A percentile compares a stretch with the other conserved stretches of the same genome.
Evolutionary conservation across 2,329 filamentous ascomycete species (phyloP).

Genomic region (Colletotrichum karsti): DNA sequence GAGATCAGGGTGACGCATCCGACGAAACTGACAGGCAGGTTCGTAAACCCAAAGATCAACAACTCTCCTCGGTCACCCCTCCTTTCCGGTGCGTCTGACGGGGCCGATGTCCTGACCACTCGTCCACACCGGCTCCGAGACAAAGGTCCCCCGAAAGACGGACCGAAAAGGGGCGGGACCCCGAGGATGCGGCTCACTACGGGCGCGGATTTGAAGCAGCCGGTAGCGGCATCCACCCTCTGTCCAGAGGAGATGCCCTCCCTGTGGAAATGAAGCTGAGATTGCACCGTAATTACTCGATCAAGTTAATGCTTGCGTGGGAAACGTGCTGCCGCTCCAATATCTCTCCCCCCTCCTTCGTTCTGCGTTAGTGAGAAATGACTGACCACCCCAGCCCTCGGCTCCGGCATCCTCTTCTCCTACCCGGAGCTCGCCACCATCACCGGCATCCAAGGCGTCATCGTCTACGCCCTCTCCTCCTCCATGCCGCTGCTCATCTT

Average conservation of each 20-base stretch:
- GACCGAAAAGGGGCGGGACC: slow-evolving; percentile 5
- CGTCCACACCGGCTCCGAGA: neutral
- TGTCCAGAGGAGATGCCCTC: slow-evolving; percentile 47
- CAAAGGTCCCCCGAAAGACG: neutral
- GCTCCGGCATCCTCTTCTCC: slow-evolving; percentile 83
- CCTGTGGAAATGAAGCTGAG: slow-evolving; percentile 78
- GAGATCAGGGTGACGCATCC: slow-evolving; percentile 22
- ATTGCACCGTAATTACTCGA: slow-evolving; percentile 95
- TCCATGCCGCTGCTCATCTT: slow-evolving; percentile 79
- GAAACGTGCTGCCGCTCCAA: slow-evolving; percentile 93
- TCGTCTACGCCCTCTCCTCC: slow-evolving; percentile 79
- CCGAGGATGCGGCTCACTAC: slow-evolving; percentile 78
- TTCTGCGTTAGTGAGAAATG: slow-evolving; percentile 32
- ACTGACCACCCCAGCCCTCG: slow-evolving; percentile 73
- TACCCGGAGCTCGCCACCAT: slow-evolving; percentile 85
- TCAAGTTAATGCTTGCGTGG: slow-evolving; percentile 99
- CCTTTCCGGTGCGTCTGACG: neutral
- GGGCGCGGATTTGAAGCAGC: slow-evolving; percentile 75
- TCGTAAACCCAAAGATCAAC: slow-evolving; percentile 47
- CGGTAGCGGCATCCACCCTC: slow-evolving; percentile 60
- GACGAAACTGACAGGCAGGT: slow-evolving; percentile 40
- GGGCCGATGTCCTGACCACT: neutral
- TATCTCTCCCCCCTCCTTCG: slow-evolving; percentile 41
- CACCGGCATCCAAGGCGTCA: slow-evolving; percentile 78
- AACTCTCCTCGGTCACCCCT: slow-evolving; percentile 29